Conservation (phyloP, 2,329 filamentous ascomycete genomes). For the Ascochyta rabiei region DNA sequence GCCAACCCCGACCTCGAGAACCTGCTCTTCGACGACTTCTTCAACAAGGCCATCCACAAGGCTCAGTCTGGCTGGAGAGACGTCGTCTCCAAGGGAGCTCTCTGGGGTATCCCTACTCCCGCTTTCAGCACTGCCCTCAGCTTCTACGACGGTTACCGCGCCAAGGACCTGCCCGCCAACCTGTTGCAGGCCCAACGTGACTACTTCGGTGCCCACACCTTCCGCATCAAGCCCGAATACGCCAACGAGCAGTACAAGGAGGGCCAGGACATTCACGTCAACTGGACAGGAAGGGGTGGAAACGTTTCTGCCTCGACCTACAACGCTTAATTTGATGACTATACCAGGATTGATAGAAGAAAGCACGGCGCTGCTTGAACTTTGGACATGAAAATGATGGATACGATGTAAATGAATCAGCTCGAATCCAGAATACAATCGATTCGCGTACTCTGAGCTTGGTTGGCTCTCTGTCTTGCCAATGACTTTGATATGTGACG, state of each 20-base stretch:
- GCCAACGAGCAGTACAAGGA: conserved; percentile 76
- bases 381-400: conserved; percentile 35
- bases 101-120: conserved; percentile 94
- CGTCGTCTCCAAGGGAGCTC: conserved; percentile 86
- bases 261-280: conserved; percentile 94
- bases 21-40: conserved; percentile 98
- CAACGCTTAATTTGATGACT: conserved; percentile 71
- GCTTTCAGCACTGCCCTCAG: conserved; percentile 96
- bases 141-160: conserved; percentile 99
- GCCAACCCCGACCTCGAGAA: conserved; percentile 94
- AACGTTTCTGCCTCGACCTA: conserved; percentile 98
- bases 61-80: conserved; percentile 69
- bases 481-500: not conserved
- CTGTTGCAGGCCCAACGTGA: conserved; percentile 98
- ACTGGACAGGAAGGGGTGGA: conserved; percentile 98
- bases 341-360: conserved; percentile 20
- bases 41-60: conserved; percentile 98
- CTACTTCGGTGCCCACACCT: conserved; percentile 82
- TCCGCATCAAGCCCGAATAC: conserved; percentile 60
- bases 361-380: conserved; percentile 18
- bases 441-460: conserved; percentile 18
- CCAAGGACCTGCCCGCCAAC: conserved; percentile 96
- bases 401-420: conserved; percentile 23
- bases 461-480: not conserved
- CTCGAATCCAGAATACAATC: conserved; percentile 33